Percentiles rank a stretch among this genome's conserved stretches.
phyloP scores from a whole-genome alignment of 1,284 basidiomycete species.

The Malassezia equina region DNA sequence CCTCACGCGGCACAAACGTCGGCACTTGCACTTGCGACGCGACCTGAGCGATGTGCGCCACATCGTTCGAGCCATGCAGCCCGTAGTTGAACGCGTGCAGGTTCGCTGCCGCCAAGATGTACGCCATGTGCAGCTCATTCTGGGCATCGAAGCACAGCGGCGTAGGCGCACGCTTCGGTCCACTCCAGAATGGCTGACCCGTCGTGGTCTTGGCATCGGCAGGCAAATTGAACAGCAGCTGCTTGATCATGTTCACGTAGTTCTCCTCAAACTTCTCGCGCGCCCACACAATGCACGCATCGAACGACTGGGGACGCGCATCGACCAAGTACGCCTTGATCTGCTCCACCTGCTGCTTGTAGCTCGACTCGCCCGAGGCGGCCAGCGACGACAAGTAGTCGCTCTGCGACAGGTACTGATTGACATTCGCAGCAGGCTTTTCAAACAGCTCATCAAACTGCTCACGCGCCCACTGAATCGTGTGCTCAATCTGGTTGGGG shows the following conservation, averaged over 20 bases:
- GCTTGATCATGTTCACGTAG: conserved; percentile 86
- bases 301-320: conserved; percentile 84
- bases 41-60: conserved; percentile 68
- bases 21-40: conserved; percentile 77
- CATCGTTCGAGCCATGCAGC: conserved; percentile 76
- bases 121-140: conserved; percentile 75
- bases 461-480: conserved; percentile 86
- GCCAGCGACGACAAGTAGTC: conserved; percentile 87
- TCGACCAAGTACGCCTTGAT: conserved; percentile 83
- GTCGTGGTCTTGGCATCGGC: conserved; percentile 79
- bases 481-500: conserved; percentile 96
- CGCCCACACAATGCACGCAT: conserved; percentile 96
- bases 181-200: conserved; percentile 66
- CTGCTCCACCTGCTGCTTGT: conserved; percentile 63
- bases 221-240: conserved; percentile 84
- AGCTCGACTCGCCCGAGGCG: conserved; percentile 50
- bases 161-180: conserved; percentile 96
- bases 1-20: conserved; percentile 81
- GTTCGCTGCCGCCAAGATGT: conserved; percentile 87
- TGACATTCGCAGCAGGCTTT: conserved; percentile 86
- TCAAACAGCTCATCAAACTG: conserved; percentile 89
- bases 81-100: conserved; percentile 98
- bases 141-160: conserved; percentile 64
- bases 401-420: conserved; percentile 90
- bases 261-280: conserved; percentile 89